Evolutionary conservation across 257 asterid species (phyloP), one percentile per base, ranked within the genome.

Genomic region (Craterostigma plantagineum): DNA sequence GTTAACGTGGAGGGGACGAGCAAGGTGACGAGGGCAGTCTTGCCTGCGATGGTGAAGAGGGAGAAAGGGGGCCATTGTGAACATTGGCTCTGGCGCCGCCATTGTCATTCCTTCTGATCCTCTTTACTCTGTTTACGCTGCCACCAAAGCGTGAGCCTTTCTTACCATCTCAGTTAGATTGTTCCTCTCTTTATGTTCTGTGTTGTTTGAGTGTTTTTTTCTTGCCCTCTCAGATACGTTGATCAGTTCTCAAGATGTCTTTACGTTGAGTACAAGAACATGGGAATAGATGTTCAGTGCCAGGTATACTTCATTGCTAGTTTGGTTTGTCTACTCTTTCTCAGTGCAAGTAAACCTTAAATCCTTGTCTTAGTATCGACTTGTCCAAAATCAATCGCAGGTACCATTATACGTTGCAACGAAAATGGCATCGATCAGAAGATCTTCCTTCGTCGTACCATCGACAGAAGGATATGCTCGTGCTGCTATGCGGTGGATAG

Each of bases 221-320:
- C 53, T 7, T 12, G 49, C 11, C n/a, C 1, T 46, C 63, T 53
- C 81, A 90, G 98, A 56, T 90, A 82, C 33, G 50, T 83, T 34
- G 98, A 90, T 54, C 98, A 83, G 64, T 65, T 90, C 56, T 90
- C 95, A 10, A 67, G 95, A 68, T 79, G 91, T 72, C 92, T 90
- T 37, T 72, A 90, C 42, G 98, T 90, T 44, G 98, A 90, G 60
- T 90, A 90, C 80, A 90, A 90, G 77, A 79, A 75, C 49, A 76
- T 65, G 1, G 98, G 98, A 43, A 90, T 90, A 14, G 95, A 90
- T 48, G 95, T 90, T 48, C 98, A 90, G 67, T 90, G 98, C 49
- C 98, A 90, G 98, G 98, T 90, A 53, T 9, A 23, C 30, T 23
- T 6, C 30, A 23, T 23, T 23, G 30, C 30, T n/a, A n/a, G n/a